Percentiles rank a stretch among this genome's conserved stretches.
These are phyloP conservation scores for Sphagnum magellanicum DNA, from an alignment of 228 moss, liverwort and hornwort species.

Conservation along the genomic window DNA sequence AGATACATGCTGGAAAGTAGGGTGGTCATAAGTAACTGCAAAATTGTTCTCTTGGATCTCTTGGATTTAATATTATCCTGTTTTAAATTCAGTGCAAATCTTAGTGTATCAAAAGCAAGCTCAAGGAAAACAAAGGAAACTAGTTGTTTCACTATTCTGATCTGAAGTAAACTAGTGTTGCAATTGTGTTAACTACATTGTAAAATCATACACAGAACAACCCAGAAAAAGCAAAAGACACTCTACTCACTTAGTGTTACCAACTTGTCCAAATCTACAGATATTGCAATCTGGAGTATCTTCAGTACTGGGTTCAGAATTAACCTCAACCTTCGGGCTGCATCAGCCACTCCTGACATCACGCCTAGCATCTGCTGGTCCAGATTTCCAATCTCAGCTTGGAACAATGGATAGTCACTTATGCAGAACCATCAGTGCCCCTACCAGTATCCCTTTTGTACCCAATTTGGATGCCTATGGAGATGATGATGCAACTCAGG, in stretches of 20 bases:
- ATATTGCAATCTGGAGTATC: slow-evolving; percentile 28
- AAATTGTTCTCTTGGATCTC: too few relatives aligned
- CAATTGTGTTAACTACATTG: slow-evolving; percentile 12
- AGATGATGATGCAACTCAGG: slow-evolving; percentile 42
- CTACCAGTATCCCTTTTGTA: slow-evolving; percentile 17
- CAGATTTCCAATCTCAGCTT: slow-evolving; percentile 12
- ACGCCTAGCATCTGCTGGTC: slow-evolving; percentile 1
- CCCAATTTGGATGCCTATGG: slow-evolving; percentile 35
- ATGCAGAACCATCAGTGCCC: slow-evolving; percentile 34
- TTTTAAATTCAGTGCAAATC: too few relatives aligned
- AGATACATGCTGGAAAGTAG: too few relatives aligned
- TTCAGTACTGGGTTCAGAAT: slow-evolving; percentile 18
- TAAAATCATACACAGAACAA: too few relatives aligned
- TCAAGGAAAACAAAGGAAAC: too few relatives aligned
- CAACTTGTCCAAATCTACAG: slow-evolving; percentile 6
- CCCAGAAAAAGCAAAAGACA: too few relatives aligned
- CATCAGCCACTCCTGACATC: slow-evolving; percentile 22
- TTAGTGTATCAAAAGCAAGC: too few relatives aligned
- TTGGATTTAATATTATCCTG: too few relatives aligned
- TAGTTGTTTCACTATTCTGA: too few relatives aligned
- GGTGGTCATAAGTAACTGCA: neutral
- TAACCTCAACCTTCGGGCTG: slow-evolving; percentile 27
- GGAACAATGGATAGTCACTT: slow-evolving; percentile 24
- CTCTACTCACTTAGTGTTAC: too few relatives aligned
- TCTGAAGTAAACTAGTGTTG: slow-evolving; percentile 1